Evolutionary conservation across 2,329 filamentous ascomycete genomes (phyloP).

Genomic region (Aspergillus sp.): DNA sequence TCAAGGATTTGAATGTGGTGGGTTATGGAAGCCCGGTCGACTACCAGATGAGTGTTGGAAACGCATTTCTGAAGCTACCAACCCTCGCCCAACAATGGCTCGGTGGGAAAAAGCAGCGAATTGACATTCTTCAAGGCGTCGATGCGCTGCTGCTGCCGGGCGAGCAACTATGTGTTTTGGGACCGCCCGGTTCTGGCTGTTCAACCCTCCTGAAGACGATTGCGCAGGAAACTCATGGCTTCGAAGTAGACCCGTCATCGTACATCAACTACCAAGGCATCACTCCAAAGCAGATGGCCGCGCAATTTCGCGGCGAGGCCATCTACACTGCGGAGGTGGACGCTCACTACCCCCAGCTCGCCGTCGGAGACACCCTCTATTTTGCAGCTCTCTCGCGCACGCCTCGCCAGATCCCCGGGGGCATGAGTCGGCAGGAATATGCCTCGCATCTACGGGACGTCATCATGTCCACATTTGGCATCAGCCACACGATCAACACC

Average conservation of each 20-base stretch:
- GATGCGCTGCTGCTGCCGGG: slow-evolving; percentile 1
- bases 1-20: slow-evolving; percentile 5
- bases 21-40: slow-evolving; percentile 4
- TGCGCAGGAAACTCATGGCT: slow-evolving; percentile 2
- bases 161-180: slow-evolving; percentile 4
- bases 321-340: slow-evolving; percentile 5
- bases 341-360: slow-evolving; percentile 2
- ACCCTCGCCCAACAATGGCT: neutral
- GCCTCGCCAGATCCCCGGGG: neutral
- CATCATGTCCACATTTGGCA: slow-evolving; percentile 6
- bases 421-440: slow-evolving; percentile 2
- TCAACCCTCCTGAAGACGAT: slow-evolving; percentile 1
- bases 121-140: neutral
- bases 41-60: slow-evolving; percentile 7
- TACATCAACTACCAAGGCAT: slow-evolving; percentile 5
- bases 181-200: slow-evolving; percentile 1
- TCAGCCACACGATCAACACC: slow-evolving; percentile 44
- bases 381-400: neutral
- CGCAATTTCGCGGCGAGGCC: slow-evolving; percentile 1
- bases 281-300: slow-evolving; percentile 1
- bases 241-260: neutral
- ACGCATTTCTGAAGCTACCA: slow-evolving; percentile 2
- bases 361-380: slow-evolving; percentile 2
- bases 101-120: slow-evolving; percentile 1
- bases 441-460: neutral